A percentile compares a stretch with the other conserved stretches of the same genome.
These are phyloP conservation scores for Penicillium waksmanii DNA, from an alignment of 495 filamentous ascomycete genomes.

Conservation along the genomic window DNA sequence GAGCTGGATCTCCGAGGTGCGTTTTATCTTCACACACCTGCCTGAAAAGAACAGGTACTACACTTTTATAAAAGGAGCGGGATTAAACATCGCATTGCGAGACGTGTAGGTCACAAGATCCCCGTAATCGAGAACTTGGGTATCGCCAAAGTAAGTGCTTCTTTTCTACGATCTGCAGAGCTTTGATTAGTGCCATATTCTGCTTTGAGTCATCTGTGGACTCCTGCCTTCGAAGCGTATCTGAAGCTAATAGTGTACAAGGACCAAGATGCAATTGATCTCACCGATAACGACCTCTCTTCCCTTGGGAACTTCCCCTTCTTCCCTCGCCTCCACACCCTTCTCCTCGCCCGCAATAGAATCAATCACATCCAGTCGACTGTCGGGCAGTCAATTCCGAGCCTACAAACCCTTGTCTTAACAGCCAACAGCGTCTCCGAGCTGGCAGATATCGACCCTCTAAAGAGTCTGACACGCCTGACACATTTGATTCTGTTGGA, in stretches of 20 bases:
- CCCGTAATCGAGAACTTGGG: conserved; percentile 97
- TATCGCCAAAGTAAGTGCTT: conserved; percentile 74
- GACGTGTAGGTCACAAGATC: conserved; percentile 91
- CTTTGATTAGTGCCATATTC: neutral
- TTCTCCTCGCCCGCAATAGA: conserved; percentile 89
- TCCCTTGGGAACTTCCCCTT: conserved; percentile 92
- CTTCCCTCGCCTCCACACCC: conserved; percentile 80
- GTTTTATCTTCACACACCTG: conserved; percentile 48
- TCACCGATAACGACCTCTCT: conserved; percentile 97
- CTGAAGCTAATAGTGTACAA: conserved; percentile 31
- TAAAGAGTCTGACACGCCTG: conserved; percentile 67
- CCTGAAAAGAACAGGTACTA: conserved; percentile 98
- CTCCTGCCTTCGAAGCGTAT: neutral
- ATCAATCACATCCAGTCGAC: conserved; percentile 76
- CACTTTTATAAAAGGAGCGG: conserved; percentile 73
- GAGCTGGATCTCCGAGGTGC: conserved; percentile 99
- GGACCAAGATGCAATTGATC: conserved; percentile 92
- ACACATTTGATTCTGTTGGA: conserved; percentile 81
- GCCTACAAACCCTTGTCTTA: conserved; percentile 76
- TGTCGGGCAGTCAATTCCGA: conserved; percentile 73
- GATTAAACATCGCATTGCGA: conserved; percentile 75
- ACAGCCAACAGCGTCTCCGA: conserved; percentile 76
- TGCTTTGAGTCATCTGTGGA: neutral
- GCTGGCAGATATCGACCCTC: conserved; percentile 84
- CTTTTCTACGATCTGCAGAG: neutral